These are phyloP conservation scores for Chlorella sp. DNA, from an alignment of 139 green algal species.

Conservation along the genomic window DNA sequence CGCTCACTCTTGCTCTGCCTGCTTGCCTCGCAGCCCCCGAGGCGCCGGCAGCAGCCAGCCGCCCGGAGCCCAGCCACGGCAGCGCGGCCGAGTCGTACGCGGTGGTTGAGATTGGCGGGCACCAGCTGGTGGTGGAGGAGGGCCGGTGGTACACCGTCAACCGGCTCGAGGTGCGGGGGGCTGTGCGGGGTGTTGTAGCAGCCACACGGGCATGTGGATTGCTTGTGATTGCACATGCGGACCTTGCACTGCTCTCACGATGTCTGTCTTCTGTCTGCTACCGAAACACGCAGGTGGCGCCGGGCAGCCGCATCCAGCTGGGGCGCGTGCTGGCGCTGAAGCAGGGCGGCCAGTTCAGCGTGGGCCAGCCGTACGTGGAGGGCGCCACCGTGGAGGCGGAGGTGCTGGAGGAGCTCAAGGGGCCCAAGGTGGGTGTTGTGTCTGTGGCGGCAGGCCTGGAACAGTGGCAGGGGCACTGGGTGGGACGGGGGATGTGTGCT, in stretches of 20 bases:
- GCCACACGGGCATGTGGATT: no score
- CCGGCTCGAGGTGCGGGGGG: constrained; percentile 83
- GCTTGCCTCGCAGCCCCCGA: constrained; percentile 11
- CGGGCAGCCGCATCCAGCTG: constrained; percentile 85
- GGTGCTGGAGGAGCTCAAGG: constrained; percentile 90
- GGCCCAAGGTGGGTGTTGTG: constrained; percentile 68
- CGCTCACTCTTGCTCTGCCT: background rate
- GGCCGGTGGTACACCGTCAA: constrained; percentile 94
- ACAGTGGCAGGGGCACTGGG: no score
- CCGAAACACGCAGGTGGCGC: constrained; percentile 55
- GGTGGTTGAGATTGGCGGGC: constrained; percentile 88
- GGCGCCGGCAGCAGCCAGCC: constrained; percentile 10
- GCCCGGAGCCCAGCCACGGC: constrained; percentile 32
- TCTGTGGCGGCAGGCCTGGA: no score
- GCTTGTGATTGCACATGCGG: background rate
- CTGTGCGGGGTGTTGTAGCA: no score
- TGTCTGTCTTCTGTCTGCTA: background rate
- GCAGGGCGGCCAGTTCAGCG: constrained; percentile 75
- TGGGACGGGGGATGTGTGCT: no score
- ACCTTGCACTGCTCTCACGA: background rate
- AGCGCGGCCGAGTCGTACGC: constrained; percentile 75
- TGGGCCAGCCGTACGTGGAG: constrained; percentile 90
- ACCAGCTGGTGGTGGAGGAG: constrained; percentile 93
- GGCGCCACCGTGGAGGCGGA: constrained; percentile 84
- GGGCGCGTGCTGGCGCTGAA: constrained; percentile 90